phyloP scores from a whole-genome alignment of 257 asterid genomes.

The Forsythia suspensa region DNA sequence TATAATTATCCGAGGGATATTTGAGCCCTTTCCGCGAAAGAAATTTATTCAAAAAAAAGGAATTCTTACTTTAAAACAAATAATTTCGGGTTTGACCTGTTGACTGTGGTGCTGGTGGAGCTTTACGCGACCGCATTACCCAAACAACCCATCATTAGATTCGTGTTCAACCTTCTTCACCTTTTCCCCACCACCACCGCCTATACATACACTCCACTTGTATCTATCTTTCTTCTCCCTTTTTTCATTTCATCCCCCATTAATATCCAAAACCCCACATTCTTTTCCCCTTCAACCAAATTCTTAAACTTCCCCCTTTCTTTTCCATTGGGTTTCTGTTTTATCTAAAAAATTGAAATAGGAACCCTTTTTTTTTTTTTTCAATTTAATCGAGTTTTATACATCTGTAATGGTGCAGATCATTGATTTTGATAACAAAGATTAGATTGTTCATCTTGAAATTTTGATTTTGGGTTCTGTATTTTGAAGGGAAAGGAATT shows the following conservation, averaged over 20 bases:
- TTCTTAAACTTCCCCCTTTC: neutral
- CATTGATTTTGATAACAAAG: neutral
- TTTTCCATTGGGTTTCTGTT: slow-evolving; percentile 8
- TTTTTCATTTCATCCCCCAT: neutral
- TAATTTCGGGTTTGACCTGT: neutral
- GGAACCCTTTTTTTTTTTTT: neutral
- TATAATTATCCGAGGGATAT: no score
- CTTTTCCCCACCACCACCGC: neutral
- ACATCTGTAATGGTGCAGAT: neutral
- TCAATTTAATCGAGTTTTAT: neutral
- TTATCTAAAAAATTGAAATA: neutral
- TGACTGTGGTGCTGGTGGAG: slow-evolving; percentile 29
- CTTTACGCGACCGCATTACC: slow-evolving; percentile 31
- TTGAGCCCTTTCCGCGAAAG: no score
- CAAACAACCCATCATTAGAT: neutral
- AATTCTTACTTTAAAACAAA: no score
- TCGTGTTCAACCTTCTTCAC: slow-evolving; percentile 5
- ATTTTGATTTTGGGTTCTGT: neutral
- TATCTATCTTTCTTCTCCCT: neutral
- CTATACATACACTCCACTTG: neutral
- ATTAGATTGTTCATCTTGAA: neutral
- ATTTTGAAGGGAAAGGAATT: neutral
- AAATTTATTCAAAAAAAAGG: no score
- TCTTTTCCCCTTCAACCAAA: neutral
- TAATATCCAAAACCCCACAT: neutral